These are phyloP conservation scores for Thraustochytrium sp. DNA, from an alignment of 352 stramenopile genomes.

Conservation along the genomic window DNA sequence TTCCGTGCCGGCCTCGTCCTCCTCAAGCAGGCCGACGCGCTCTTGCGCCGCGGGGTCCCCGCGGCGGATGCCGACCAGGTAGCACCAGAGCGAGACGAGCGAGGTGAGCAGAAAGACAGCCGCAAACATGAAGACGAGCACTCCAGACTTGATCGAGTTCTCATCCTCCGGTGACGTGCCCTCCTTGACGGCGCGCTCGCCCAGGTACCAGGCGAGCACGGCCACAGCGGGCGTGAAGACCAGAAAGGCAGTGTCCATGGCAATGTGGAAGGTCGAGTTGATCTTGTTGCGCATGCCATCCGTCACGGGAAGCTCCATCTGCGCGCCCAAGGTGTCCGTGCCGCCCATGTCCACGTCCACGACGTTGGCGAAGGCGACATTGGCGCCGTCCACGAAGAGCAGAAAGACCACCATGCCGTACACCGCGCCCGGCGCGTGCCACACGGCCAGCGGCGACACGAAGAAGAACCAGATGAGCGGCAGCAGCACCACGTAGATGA, in stretches of 20 bases:
- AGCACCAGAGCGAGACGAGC: not conserved
- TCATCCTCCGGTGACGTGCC: not conserved
- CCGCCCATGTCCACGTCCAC: slow-evolving; percentile 39
- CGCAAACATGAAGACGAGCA: slow-evolving; percentile 21
- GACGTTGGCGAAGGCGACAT: slow-evolving; percentile 18
- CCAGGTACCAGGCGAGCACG: slow-evolving; percentile 14
- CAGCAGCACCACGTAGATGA: not conserved
- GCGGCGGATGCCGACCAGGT: not conserved
- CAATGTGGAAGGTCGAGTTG: slow-evolving; percentile 34
- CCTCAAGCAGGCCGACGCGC: not conserved
- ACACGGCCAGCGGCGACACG: not conserved
- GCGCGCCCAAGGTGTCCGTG: not conserved
- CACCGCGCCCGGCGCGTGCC: not conserved
- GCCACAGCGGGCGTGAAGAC: slow-evolving; percentile 7
- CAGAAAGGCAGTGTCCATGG: slow-evolving; percentile 17
- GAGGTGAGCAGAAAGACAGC: slow-evolving; percentile 18
- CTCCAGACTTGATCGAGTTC: slow-evolving; percentile 15
- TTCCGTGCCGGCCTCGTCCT: not conserved
- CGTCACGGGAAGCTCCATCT: not conserved
- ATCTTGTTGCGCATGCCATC: slow-evolving; percentile 31
- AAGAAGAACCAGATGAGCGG: slow-evolving; percentile 28
- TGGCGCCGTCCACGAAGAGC: slow-evolving; percentile 8
- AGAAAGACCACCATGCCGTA: not conserved
- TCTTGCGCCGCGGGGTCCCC: not conserved
- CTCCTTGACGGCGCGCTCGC: not conserved